Conservation (phyloP, 116 monocot species). For the Papilionanthe hybrid region DNA sequence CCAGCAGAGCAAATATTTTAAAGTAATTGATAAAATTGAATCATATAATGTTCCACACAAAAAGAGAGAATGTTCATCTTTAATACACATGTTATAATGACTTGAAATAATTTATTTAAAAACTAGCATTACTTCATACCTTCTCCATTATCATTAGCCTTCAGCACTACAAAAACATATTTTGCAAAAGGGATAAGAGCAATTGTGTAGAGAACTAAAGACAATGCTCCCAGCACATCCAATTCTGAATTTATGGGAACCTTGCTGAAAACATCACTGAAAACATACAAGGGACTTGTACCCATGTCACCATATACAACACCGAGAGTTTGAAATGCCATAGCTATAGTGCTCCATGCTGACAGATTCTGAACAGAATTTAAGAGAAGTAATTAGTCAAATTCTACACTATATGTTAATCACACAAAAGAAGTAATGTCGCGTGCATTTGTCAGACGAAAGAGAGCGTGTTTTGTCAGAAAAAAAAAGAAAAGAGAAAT, state of each 20-base stretch:
- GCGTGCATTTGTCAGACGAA: not conserved
- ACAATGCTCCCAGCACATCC: constrained; percentile 79
- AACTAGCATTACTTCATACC: constrained; percentile 30
- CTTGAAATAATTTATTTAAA: not conserved
- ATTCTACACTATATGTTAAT: not conserved
- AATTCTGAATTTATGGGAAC: constrained; percentile 72
- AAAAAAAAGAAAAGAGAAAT: no score
- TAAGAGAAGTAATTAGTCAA: not conserved
- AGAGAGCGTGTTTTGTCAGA: not conserved
- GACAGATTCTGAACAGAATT: constrained; percentile 41
- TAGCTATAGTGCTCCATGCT: constrained; percentile 51
- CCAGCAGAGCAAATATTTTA: not conserved
- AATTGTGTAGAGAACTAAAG: constrained; percentile 86
- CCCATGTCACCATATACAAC: constrained; percentile 94
- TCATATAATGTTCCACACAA: not conserved
- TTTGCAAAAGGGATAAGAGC: constrained; percentile 80
- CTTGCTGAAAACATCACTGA: constrained; percentile 87
- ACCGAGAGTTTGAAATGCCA: constrained; percentile 97
- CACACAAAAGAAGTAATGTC: not conserved
- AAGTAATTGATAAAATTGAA: not conserved
- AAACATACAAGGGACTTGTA: constrained; percentile 87
- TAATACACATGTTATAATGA: not conserved
- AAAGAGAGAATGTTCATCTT: not conserved
- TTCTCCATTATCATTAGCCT: constrained; percentile 92
- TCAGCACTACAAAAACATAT: constrained; percentile 87